Evolutionary conservation across 345 rosid species (phyloP).

Genomic region (Eutrema heterophyllum): DNA sequence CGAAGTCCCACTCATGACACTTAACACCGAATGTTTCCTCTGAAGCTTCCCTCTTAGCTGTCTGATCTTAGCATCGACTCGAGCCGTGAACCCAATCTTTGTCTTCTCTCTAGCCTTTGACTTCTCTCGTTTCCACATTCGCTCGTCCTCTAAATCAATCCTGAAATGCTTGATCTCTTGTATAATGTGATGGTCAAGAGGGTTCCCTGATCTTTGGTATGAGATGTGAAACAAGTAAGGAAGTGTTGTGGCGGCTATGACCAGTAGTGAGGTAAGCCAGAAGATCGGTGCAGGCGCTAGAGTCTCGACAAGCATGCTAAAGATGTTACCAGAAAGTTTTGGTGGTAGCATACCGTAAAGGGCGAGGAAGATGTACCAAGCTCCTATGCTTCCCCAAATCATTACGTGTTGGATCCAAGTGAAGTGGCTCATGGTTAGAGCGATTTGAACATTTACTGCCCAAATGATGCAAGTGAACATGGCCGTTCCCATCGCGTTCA

Average conservation of each 20-base stretch:
- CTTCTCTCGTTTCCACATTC: slow-evolving; percentile 61
- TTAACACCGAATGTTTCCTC: slow-evolving; percentile 27
- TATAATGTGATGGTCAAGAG: slow-evolving; percentile 70
- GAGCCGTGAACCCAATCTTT: slow-evolving; percentile 58
- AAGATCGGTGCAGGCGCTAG: slow-evolving; percentile 50
- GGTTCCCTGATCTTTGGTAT: slow-evolving; percentile 44
- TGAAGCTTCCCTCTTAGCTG: slow-evolving; percentile 27
- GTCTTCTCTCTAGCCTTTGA: slow-evolving; percentile 43
- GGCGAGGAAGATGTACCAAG: slow-evolving; percentile 59
- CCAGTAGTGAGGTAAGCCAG: slow-evolving; percentile 46
- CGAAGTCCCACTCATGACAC: slow-evolving; percentile 28
- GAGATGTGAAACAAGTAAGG: slow-evolving; percentile 46
- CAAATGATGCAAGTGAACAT: slow-evolving; percentile 62
- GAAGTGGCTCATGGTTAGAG: slow-evolving; percentile 62
- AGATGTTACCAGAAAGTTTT: slow-evolving; percentile 33
- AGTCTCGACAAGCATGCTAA: slow-evolving; percentile 41
- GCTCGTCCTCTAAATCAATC: slow-evolving; percentile 42
- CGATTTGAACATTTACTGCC: slow-evolving; percentile 69
- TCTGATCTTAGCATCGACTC: slow-evolving; percentile 52
- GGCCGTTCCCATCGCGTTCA: slow-evolving; percentile 43
- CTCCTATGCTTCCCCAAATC: slow-evolving; percentile 68
- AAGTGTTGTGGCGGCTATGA: slow-evolving; percentile 42
- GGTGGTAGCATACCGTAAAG: slow-evolving; percentile 50
- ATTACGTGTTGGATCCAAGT: slow-evolving; percentile 72
- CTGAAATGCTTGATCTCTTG: slow-evolving; percentile 63